Base-by-base conservation (phyloP, 2,329 filamentous ascomycete species). In the Coniochaeta prunicola region DNA sequence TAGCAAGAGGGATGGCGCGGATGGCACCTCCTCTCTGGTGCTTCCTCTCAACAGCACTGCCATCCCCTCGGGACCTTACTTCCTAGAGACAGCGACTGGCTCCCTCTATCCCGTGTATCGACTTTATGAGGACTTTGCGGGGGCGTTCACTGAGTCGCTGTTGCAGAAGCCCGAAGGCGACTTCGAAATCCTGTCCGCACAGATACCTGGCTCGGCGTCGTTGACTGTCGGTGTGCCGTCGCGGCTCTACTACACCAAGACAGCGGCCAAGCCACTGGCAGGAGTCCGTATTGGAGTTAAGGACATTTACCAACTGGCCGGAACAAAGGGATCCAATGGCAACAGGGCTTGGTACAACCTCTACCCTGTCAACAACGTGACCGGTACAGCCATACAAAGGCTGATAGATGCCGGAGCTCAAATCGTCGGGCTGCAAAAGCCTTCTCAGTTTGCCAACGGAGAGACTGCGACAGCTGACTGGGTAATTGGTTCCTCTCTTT, bases 281-380 rank as follows among this genome's bases (percentile, higher is more conserved):
- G 85, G 86, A 19, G 77, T 86, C 3, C 77, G 85, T 19, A 68
- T 88, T 0, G 84, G 78, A 0, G 76, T 88, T 58, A 89, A 88
- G 67, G 86, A 88, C 63, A 82, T 86, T 53, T 84, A 78, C 64
- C 76, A 62, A 3, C 60, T 68, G 1, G 64, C 63, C 1, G 85
- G 85, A 2, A 67, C 85, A 2, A 77, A 77, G 36, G 84, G 78
- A 0, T 76, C 76, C 4, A 78, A 79, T 58, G 84, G 84, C 0
- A 86, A 82, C 63, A 73, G 82, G 42, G 83, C 84, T 1, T 88
- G 79, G 73, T 82, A 81, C 58, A 71, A 79, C 61, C 71, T 86
- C 2, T 84, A 85, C 60, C 74, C 77, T 2, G 67, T 76, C 1
- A 73, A 74, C 1, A 78, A 75, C 5, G 66, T 65, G 3, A 86